phyloP scores from a whole-genome alignment of 345 rosid genomes.

The Gossypium turneri region DNA sequence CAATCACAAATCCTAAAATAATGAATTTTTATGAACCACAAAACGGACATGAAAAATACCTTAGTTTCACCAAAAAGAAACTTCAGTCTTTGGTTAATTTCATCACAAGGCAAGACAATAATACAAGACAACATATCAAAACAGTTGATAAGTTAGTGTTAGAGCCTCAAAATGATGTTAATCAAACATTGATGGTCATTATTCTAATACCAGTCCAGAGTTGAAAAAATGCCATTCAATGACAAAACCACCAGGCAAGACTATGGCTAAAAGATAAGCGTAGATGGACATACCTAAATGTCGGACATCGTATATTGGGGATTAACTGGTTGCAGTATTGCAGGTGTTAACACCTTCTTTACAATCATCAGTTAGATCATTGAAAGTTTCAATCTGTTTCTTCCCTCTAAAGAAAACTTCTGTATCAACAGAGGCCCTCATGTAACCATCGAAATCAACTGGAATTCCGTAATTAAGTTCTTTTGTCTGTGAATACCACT shows the following conservation, averaged over 20 bases:
- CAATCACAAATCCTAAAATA: no score
- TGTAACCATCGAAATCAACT: background rate
- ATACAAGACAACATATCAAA: background rate
- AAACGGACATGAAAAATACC: no score
- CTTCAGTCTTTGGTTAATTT: background rate
- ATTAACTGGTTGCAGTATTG: background rate
- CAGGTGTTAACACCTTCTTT: constrained; percentile 31
- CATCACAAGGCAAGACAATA: background rate
- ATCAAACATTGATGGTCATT: background rate
- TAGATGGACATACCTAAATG: background rate
- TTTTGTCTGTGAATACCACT: background rate
- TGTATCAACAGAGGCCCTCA: background rate
- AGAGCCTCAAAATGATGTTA: background rate
- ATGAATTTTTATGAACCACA: no score
- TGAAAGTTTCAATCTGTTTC: background rate
- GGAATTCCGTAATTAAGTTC: background rate
- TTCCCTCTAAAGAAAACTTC: constrained; percentile 5
- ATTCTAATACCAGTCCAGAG: background rate
- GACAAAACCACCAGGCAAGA: background rate
- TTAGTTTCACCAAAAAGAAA: no score
- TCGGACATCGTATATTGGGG: constrained; percentile 9
- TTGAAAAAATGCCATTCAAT: background rate
- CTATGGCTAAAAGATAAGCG: background rate
- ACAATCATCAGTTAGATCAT: constrained; percentile 58
- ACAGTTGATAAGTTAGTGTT: background rate